Percentiles rank a stretch among this genome's conserved stretches.
These are phyloP conservation scores for Fusarium compactum DNA, from an alignment of 2,329 filamentous ascomycete species.

Conservation along the genomic window DNA sequence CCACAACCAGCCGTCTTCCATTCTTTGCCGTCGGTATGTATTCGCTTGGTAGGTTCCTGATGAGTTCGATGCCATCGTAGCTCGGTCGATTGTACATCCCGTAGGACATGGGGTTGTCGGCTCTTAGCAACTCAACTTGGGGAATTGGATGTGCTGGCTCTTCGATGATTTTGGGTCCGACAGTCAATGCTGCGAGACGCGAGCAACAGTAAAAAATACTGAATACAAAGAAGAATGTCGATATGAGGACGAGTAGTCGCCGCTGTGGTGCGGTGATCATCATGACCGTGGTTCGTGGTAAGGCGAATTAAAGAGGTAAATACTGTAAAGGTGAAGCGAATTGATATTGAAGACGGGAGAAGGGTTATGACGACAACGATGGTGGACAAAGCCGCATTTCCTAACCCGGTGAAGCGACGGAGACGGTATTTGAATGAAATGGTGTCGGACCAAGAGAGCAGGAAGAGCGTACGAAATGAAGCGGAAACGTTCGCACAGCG, in stretches of 20 bases:
- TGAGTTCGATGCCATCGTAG: constrained; percentile 51
- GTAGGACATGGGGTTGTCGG: constrained; percentile 57
- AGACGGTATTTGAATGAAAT: not conserved
- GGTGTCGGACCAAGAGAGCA: not conserved
- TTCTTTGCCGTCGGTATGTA: constrained; percentile 52
- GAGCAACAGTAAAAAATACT: constrained; percentile 52
- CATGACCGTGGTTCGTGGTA: constrained; percentile 32
- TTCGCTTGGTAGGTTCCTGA: constrained; percentile 49
- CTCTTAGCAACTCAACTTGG: constrained; percentile 40
- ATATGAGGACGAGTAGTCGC: constrained; percentile 49
- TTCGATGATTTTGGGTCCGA: constrained; percentile 17
- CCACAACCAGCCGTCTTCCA: constrained; percentile 75
- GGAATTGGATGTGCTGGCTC: constrained; percentile 10
- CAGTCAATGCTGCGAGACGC: constrained; percentile 49
- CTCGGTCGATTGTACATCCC: constrained; percentile 55
- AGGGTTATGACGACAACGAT: constrained; percentile 31
- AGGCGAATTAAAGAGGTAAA: constrained; percentile 13
- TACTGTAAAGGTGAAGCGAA: constrained; percentile 4
- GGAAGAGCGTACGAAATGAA: not conserved
- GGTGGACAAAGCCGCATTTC: constrained; percentile 18
- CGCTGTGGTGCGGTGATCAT: constrained; percentile 47
- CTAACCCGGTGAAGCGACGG: constrained; percentile 6
- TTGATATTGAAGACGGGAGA: not conserved
- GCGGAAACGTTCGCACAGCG: constrained; percentile 3
- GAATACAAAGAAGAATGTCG: constrained; percentile 51